Evolutionary conservation across 2,329 filamentous ascomycete genomes (phyloP), one percentile per base, ranked within the genome.

Genomic region (Penicillium thymicola): DNA sequence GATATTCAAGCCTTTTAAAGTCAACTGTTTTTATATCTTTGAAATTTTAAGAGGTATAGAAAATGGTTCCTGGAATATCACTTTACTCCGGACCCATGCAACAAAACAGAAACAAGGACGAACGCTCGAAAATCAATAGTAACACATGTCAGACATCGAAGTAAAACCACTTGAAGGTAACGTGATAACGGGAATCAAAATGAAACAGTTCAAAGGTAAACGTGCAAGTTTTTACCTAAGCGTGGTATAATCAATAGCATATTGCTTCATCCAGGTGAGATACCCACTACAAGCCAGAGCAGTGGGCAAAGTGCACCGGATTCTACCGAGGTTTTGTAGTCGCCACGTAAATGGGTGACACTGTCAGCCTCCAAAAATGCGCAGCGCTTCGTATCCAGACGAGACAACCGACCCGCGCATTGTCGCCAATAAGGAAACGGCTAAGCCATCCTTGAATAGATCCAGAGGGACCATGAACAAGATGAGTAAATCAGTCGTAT

Each of bases 401-500:
- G 45, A 64, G 36, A 57, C 32, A 63, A 55, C 41, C 64, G 45
- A 38, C 49, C 27, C 64, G 63, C 49, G 59, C 58, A 50, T 55
- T 61, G 40, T 62, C 66, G 28, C 64, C 58, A 52, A 64, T 63
- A 25, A 63, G 58, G 65, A 37, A 16, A 64, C 54, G 34, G 68
- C 52, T 16, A 59, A 55, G 51, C 62, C 38, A 10, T 69, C 42
- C 7, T 60, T 23, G 27, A 64, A 58, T 37, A 68, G 50, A 37
- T 59, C 59, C 8, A 70, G 52, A 25, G 58, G 45, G 10, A 65
- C 59, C 25, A 16, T 21, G 28, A 14, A 18, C 2, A 36, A 69
- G 50, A 13, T 62, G 65, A 58, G 65, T 36, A 59, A 73, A 67
- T 75, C 70, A 76, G 21, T 56, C 54, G 65, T 81, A 78, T 76